phyloP scores from a whole-genome alignment of 371 early-diverging fungal species.

The Gilbertella persicaria region DNA sequence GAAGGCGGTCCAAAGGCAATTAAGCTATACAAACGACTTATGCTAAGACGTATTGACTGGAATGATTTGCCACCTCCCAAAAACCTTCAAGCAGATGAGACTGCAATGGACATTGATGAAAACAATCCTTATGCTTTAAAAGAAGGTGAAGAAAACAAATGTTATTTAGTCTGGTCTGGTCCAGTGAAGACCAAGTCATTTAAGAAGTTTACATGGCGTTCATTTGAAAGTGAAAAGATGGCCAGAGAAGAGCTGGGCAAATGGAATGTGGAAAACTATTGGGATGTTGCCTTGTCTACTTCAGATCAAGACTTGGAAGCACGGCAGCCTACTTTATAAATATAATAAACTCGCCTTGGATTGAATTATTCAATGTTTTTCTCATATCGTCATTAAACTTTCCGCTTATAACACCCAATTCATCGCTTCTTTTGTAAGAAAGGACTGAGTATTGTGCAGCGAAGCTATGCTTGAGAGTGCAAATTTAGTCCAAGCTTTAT shows the following conservation, averaged over 20 bases:
- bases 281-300: conserved; percentile 72
- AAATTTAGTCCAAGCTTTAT: no score
- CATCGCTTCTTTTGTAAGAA: no score
- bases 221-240: conserved; percentile 74
- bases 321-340: conserved; percentile 27
- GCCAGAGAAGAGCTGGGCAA: conserved; percentile 72
- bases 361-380: no score
- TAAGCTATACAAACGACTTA: conserved; percentile 90
- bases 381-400: no score
- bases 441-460: no score
- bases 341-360: no score
- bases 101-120: conserved; percentile 38
- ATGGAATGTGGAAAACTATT: conserved; percentile 76
- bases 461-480: no score
- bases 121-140: conserved; percentile 11
- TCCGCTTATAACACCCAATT: no score
- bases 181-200: conserved; percentile 76
- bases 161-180: conserved; percentile 94
- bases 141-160: conserved; percentile 69
- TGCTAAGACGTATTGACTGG: conserved; percentile 97
- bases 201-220: conserved; percentile 72
- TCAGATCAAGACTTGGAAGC: conserved; percentile 43
- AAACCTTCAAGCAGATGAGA: conserved; percentile 41
- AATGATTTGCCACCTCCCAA: conserved; percentile 53
- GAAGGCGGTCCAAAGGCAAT: conserved; percentile 93